phyloP scores from a whole-genome alignment of 108 stramenopile genomes.

The Cyclotella distinguenda region DNA sequence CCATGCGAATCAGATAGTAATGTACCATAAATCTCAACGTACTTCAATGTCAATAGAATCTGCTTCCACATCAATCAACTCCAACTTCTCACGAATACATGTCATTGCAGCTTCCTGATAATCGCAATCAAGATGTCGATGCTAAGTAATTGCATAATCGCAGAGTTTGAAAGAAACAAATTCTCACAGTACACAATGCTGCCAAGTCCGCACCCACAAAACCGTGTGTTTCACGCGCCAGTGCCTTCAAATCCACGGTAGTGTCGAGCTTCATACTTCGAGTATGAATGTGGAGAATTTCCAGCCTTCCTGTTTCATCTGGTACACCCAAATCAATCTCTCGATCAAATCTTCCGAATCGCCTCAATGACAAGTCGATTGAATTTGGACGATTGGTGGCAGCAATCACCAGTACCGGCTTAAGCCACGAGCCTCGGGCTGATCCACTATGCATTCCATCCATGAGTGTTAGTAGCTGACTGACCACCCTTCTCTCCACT shows the following conservation, averaged over 20 bases:
- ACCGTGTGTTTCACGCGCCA: conserved; percentile 82
- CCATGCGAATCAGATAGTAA: neutral
- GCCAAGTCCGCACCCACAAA: conserved; percentile 94
- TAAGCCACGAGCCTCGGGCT: conserved; percentile 65
- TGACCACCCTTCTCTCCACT: conserved; percentile 91
- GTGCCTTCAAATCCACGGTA: conserved; percentile 79
- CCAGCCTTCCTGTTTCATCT: conserved; percentile 82
- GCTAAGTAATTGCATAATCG: too few species aligned
- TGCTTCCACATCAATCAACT: conserved; percentile 78
- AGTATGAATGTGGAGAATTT: conserved; percentile 91
- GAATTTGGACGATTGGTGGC: conserved; percentile 89
- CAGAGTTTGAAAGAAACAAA: too few species aligned
- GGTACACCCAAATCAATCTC: conserved; percentile 91
- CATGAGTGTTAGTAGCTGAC: conserved; percentile 93
- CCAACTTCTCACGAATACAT: conserved; percentile 81
- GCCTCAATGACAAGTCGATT: conserved; percentile 88
- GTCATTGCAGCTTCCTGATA: conserved; percentile 88
- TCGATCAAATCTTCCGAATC: conserved; percentile 94
- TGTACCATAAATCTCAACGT: conserved; percentile 3
- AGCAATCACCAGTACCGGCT: conserved; percentile 92
- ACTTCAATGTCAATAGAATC: conserved; percentile 78
- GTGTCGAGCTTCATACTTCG: conserved; percentile 81
- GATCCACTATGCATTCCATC: conserved; percentile 78
- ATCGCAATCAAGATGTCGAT: too few species aligned
- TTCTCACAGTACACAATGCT: conserved; percentile 89